These are phyloP conservation scores for Helotiales sp. DNA, from an alignment of 2,329 filamentous ascomycete genomes.

Conservation along the genomic window DNA sequence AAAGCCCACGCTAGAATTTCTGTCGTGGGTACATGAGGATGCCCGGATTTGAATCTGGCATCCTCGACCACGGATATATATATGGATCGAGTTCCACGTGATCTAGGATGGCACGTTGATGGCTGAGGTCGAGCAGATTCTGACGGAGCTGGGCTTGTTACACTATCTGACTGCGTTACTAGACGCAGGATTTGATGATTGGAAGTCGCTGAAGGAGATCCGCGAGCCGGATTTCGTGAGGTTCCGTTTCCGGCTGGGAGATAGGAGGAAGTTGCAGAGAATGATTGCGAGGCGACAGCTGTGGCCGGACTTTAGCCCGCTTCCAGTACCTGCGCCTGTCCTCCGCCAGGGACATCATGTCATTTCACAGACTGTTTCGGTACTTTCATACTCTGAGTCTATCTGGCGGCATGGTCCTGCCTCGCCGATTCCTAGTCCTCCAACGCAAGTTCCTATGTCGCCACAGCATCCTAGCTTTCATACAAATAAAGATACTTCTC, in stretches of 20 bases:
- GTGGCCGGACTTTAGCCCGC: neutral
- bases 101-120: neutral
- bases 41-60: neutral
- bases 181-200: neutral
- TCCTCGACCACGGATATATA: neutral
- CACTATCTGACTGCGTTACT: neutral
- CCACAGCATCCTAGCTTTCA: no score
- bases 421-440: no score
- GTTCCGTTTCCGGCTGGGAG: neutral
- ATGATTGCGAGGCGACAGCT: neutral
- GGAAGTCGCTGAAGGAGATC: neutral
- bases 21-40: neutral
- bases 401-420: no score
- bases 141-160: neutral
- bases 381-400: neutral
- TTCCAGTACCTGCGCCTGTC: neutral
- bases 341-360: neutral
- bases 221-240: neutral
- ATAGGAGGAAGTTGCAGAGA: slow-evolving; percentile 1
- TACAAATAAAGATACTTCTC: neutral
- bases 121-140: neutral
- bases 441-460: no score
- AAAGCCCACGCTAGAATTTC: no score
- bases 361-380: neutral
- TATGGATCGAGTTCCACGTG: neutral